A percentile compares a stretch with the other conserved stretches of the same genome.
Evolutionary conservation across 2,329 filamentous ascomycete genomes (phyloP).

Genomic region (Geosmithia flava): DNA sequence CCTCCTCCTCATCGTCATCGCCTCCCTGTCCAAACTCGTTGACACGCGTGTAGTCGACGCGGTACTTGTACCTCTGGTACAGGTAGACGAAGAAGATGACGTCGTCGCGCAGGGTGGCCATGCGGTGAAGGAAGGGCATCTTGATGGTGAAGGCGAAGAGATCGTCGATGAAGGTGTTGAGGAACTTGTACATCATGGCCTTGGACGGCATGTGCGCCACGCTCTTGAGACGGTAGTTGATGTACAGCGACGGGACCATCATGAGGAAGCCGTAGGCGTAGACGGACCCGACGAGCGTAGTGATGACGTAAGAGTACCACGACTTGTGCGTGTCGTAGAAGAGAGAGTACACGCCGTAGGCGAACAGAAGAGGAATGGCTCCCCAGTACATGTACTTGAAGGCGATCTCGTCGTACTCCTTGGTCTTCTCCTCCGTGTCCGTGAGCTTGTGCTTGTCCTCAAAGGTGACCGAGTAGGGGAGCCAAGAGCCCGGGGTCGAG

Average conservation of each 20-base stretch:
- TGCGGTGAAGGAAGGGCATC: constrained; percentile 87
- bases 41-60: constrained; percentile 78
- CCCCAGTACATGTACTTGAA: constrained; percentile 95
- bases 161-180: constrained; percentile 98
- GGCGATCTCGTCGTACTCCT: constrained; percentile 95
- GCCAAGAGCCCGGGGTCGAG: constrained; percentile 50
- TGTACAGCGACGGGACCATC: constrained; percentile 97
- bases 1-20: constrained; percentile 58
- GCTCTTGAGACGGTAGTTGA: constrained; percentile 95
- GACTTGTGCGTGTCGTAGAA: constrained; percentile 93
- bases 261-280: constrained; percentile 98
- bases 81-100: constrained; percentile 97
- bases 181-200: constrained; percentile 96
- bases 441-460: constrained; percentile 96
- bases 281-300: constrained; percentile 87
- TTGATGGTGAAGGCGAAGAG: constrained; percentile 98
- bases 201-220: constrained; percentile 95
- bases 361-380: constrained; percentile 77
- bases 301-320: constrained; percentile 94
- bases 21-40: constrained; percentile 98
- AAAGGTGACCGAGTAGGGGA: constrained; percentile 74
- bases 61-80: constrained; percentile 90
- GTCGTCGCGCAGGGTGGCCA: constrained; percentile 88
- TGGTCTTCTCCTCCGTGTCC: constrained; percentile 93
- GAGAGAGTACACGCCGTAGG: constrained; percentile 84